Evolutionary conservation across 306 rosid genomes (phyloP), one percentile per base, ranked within the genome.

Genomic region (Malus fusca): DNA sequence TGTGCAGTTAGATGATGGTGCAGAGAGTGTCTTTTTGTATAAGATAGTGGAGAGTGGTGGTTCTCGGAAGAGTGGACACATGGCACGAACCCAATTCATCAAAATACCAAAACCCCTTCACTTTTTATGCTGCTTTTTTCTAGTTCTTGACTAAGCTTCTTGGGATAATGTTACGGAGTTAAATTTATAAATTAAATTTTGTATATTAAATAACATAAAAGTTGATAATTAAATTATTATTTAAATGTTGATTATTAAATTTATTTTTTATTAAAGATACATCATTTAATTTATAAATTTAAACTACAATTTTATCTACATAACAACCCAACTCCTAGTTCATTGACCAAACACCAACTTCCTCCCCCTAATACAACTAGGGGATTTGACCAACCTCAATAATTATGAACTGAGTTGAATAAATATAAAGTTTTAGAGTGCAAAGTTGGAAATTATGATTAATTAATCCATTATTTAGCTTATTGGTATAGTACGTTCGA

Each of bases 131-230:
- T 44, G 51, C 17, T 3, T 1, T 43, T 11, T 43, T 11, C 48
- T 43, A 43, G 15, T 43, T 43, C 48, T 43, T 11, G 48, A 11
- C 48, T 3, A 43, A 43, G 9, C 37, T 35, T 35, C 8, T 35
- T 35, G 40, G 8, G 0, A 6, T 35, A 6, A 6, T 6, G 40
- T 37, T 7, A 35, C 1, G 0, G 1, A 4, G 33, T 0, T 4
- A 30, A 30, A 22, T n/a, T 58, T 30, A 3, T 2, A 3, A 30
- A 30, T 30, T 30, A 37, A 37, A 37, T 37, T 37, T 37, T 7
- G 0, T 37, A 37, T 0, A 7, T 0, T 37, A 0, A 37, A 37
- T 37, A 0, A 2, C 0, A 7, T 37, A 37, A 37, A 7, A 37
- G 0, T 37, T 0, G 2, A 37, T 37, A 7, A 37, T 37, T 37